phyloP scores from a whole-genome alignment of 2,329 filamentous ascomycete species.

The Beauveria pseudobassiana region DNA sequence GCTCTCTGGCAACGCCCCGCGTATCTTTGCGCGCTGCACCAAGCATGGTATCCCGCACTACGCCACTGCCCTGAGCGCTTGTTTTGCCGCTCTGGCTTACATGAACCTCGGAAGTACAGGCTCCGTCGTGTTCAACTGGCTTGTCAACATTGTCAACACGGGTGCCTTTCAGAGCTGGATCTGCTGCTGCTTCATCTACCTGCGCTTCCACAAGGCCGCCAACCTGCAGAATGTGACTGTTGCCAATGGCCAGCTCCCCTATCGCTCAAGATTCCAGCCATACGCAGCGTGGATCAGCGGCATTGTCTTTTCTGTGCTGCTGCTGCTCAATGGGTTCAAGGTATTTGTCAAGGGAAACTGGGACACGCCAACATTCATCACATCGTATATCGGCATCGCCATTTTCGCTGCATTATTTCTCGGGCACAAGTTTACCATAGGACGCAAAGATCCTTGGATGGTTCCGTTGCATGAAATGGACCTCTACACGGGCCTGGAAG shows the following conservation, averaged over 20 bases:
- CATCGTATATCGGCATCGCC: constrained; percentile 58
- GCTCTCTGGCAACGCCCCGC: constrained; percentile 30
- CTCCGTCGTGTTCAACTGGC: constrained; percentile 53
- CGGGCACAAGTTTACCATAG: constrained; percentile 22
- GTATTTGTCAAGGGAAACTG: constrained; percentile 55
- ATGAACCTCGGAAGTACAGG: constrained; percentile 47
- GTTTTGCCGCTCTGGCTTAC: constrained; percentile 53
- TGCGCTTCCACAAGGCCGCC: constrained; percentile 43
- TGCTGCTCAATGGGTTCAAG: constrained; percentile 56
- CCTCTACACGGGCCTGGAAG: constrained; percentile 43
- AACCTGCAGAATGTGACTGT: constrained; percentile 31
- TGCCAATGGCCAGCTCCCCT: constrained; percentile 33
- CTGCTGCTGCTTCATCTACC: constrained; percentile 46
- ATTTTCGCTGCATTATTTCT: constrained; percentile 47
- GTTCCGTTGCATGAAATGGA: constrained; percentile 42
- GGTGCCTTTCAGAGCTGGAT: constrained; percentile 48
- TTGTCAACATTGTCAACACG: constrained; percentile 44
- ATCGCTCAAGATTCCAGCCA: constrained; percentile 47
- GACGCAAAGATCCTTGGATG: constrained; percentile 41
- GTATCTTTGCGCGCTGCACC: constrained; percentile 26
- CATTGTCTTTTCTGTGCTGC: constrained; percentile 42
- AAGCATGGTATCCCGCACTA: constrained; percentile 18
- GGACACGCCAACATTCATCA: constrained; percentile 49
- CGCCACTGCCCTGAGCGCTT: constrained; percentile 14
- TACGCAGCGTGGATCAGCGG: constrained; percentile 48